Base-by-base conservation (phyloP, 768 basidiomycete species). In the Hericium alpestre region DNA sequence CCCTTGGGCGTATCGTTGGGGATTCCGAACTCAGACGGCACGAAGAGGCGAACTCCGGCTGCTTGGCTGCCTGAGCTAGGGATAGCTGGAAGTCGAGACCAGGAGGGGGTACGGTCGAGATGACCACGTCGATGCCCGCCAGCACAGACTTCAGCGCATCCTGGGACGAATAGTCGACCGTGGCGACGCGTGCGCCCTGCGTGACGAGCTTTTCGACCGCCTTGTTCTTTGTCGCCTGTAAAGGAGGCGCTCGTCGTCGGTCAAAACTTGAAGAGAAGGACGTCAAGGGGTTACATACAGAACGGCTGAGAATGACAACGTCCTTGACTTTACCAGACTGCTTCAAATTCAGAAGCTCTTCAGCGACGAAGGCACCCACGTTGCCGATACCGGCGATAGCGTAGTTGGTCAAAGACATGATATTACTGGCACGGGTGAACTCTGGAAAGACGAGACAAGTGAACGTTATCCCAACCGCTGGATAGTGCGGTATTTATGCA, bases 11-110 rank as follows among this genome's bases (percentile, higher is more conserved):
- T 56, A 12, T 46, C 43, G 43, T 61, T 64, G 4, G 65, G 58
- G 16, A 55, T 61, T 2, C 69, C 68, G 37, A 68, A 70, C 57
- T 70, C 69, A 52, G 63, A 61, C 4, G 63, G 63, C 1, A 64
- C 4, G 55, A 64, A 63, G 37, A 60, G 4, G 2, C 53, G 48
- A 46, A 62, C 58, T 18, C 63, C 61, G 3, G 63, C 63, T 4
- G 56, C 53, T 63, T 58, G 32, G 63, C 61, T 12, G 61, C 63
- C 38, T 57, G 39, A 4, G 63, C 63, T 25, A 64, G 25, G 5
- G 37, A 27, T 38, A 57, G 48, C 53, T 63, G 63, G 4, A n/a
- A 22, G 25, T 59, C 55, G 23, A 60, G 38, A 32, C 40, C 56
- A 13, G 50, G 3, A 10, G 46, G 43, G 9, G 43, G 40, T 27